Evolutionary conservation across 805 yeast species (phyloP), one percentile per base, ranked within the genome.

Genomic region (Cyberlindnera maritima): DNA sequence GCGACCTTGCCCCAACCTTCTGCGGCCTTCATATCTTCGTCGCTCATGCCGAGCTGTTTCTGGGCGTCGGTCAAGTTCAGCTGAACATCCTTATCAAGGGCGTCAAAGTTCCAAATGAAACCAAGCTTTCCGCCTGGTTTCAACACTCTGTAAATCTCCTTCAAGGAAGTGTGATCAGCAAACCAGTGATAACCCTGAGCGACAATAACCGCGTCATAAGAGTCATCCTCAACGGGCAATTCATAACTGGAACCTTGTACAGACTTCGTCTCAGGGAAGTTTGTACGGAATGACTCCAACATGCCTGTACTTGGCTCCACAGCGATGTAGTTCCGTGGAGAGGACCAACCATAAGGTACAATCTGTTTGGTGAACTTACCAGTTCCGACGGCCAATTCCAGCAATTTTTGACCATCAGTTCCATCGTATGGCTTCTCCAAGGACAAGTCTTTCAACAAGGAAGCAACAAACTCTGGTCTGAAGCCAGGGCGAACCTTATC

Each of bases 171-270:
- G 2, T 49, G 38, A 54, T 78, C 80, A n/a, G 79, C 71, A 62
- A 81, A 81, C 87, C 87, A 81, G 53, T 81, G 87, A 59, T 76
- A 81, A 0, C 79, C 87, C 54, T 81, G 86, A 0, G 86, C 85
- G 10, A 76, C 62, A 10, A 79, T 65, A 2, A 81, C 64, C 0
- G 75, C 72, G 59, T 80, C 85, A 18, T 71, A 68, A 0, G 75
- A 62, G 25, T 60, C 52, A 47, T 71, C 77, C 2, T 61, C 65
- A 1, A 73, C 50, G 1, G 84, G 83, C n/a, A 79, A 56, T 1
- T 63, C 52, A 53, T 76, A 76, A 18, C 78, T 69, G 7, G 76
- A 66, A 0, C 79, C 81, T 10, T 61, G 48, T 19, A 64, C 50
- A 1, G 64, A 44, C 21, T 64, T 57, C 9, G 78, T 50, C 3